Percentiles rank a stretch among this genome's conserved stretches.
phyloP scores from a whole-genome alignment of 345 rosid genomes.

The Acer campestre region DNA sequence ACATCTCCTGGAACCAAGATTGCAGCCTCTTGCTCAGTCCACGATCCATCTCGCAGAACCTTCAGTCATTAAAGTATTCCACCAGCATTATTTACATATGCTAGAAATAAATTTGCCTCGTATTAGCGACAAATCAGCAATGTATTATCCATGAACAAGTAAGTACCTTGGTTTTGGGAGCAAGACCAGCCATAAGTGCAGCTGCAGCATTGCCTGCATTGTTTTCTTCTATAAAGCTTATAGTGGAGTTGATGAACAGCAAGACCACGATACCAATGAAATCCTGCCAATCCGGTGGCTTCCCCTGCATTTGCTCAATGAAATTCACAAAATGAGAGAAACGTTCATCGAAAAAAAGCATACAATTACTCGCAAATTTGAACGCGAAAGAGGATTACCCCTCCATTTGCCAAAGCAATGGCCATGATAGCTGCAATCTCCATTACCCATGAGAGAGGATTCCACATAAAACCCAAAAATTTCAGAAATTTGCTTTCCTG shows the following conservation, averaged over 20 bases:
- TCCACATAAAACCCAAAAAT: slow-evolving; percentile 93
- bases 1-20: slow-evolving; percentile 81
- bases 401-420: slow-evolving; percentile 79
- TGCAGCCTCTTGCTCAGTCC: slow-evolving; percentile 80
- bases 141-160: not conserved
- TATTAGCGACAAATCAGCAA: not conserved
- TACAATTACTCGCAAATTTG: not conserved
- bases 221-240: slow-evolving; percentile 82
- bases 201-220: slow-evolving; percentile 92
- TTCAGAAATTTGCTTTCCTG: slow-evolving; percentile 75
- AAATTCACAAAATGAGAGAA: not conserved
- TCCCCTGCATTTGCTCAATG: slow-evolving; percentile 45
- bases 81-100: not conserved
- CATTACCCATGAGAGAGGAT: slow-evolving; percentile 95
- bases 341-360: not conserved
- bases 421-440: slow-evolving; percentile 93
- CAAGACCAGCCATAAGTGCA: slow-evolving; percentile 75
- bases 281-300: slow-evolving; percentile 94
- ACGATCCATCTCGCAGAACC: slow-evolving; percentile 76
- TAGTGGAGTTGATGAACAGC: slow-evolving; percentile 76
- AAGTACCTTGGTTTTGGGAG: slow-evolving; percentile 70
- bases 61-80: slow-evolving; percentile 19
- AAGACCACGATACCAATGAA: slow-evolving; percentile 70
- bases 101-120: not conserved
- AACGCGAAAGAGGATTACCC: slow-evolving; percentile 36